Percentiles rank a stretch among this genome's conserved stretches.
Conservation (phyloP, 768 basidiomycete genomes). For the Trametes elegans region DNA sequence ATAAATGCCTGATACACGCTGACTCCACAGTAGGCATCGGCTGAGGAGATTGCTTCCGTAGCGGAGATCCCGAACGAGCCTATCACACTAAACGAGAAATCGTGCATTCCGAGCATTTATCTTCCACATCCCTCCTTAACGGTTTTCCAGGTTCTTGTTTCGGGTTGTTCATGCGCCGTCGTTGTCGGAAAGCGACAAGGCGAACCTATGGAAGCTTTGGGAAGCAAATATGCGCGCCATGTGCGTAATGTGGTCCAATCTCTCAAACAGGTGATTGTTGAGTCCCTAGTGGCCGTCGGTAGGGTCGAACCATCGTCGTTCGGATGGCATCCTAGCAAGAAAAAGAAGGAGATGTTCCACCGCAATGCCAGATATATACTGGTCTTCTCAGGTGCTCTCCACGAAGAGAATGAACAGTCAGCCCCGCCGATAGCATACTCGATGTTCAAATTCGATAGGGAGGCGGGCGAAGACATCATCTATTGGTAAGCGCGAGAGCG, state of each 20-base stretch:
- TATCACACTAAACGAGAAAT: background rate
- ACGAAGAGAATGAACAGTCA: constrained; percentile 17
- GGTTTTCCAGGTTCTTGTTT: too few relatives aligned
- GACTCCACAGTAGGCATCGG: background rate
- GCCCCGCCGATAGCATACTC: constrained; percentile 36
- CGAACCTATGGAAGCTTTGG: constrained; percentile 49
- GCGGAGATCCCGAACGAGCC: background rate
- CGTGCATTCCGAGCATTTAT: too few relatives aligned
- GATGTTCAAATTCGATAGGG: constrained; percentile 75
- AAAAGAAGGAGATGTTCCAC: constrained; percentile 21
- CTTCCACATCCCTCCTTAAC: too few relatives aligned
- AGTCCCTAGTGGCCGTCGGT: background rate
- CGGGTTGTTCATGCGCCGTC: constrained; percentile 31
- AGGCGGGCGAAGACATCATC: constrained; percentile 54
- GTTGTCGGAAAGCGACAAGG: constrained; percentile 36
- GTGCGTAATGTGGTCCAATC: constrained; percentile 28
- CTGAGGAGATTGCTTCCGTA: background rate
- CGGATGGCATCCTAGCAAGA: constrained; percentile 20
- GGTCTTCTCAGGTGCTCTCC: background rate
- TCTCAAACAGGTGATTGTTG: background rate
- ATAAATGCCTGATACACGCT: background rate
- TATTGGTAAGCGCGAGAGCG: constrained; percentile 55
- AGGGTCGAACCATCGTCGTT: constrained; percentile 18
- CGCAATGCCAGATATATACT: constrained; percentile 10
- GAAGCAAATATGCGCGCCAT: constrained; percentile 57